Evolutionary conservation across 257 asterid genomes (phyloP).

Genomic region (Parsonsia alboflavescens): DNA sequence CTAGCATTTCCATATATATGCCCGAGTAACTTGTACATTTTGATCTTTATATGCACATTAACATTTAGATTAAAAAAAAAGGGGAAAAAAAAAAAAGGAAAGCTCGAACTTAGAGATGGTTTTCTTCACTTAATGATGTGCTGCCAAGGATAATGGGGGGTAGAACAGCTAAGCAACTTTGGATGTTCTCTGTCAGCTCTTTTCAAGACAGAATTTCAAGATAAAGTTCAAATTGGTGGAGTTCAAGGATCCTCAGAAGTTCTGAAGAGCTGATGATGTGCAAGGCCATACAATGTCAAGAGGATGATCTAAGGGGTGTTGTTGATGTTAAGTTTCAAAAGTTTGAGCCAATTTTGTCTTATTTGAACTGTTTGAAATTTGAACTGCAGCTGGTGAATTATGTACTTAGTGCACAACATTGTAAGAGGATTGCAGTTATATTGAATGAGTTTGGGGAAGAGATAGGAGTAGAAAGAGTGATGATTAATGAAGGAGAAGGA

Average conservation of each 20-base stretch:
- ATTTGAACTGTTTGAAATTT: background rate
- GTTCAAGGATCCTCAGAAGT: no score
- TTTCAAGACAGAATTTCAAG: slow-evolving; percentile 79
- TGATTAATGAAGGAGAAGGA: slow-evolving; percentile 94
- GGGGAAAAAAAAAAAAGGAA: no score
- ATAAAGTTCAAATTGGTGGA: slow-evolving; percentile 48
- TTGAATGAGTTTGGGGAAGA: slow-evolving; percentile 95
- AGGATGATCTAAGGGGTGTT: slow-evolving; percentile 60
- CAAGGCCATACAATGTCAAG: slow-evolving; percentile 52
- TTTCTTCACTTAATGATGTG: no score
- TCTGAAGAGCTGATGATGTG: slow-evolving; percentile 32
- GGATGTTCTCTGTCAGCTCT: slow-evolving; percentile 52
- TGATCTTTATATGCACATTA: no score
- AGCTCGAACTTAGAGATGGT: no score
- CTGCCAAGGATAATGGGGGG: no score
- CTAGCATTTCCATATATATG: no score
- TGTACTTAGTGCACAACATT: slow-evolving; percentile 68
- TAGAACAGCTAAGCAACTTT: slow-evolving; percentile 12
- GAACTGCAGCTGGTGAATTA: slow-evolving; percentile 62
- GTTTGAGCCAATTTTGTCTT: no score
- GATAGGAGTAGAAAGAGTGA: slow-evolving; percentile 94
- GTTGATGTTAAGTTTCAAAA: no score
- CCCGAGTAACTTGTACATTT: no score
- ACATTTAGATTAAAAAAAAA: no score
- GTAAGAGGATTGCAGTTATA: slow-evolving; percentile 91